A percentile compares a stretch with the other conserved stretches of the same genome.
phyloP scores from a whole-genome alignment of 2,329 filamentous ascomycete genomes.

The Venturia nashicola region DNA sequence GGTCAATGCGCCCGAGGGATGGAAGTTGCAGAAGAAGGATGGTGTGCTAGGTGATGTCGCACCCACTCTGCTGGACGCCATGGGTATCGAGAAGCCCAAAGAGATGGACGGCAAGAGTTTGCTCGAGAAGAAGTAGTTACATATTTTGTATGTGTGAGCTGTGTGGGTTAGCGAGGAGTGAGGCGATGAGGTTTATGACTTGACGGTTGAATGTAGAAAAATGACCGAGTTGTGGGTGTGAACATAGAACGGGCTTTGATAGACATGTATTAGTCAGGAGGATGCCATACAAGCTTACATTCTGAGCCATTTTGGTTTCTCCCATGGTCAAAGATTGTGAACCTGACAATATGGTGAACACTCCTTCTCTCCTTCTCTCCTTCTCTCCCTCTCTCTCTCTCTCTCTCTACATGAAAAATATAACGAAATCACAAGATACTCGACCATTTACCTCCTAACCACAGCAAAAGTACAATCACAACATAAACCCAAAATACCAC shows the following conservation, averaged over 20 bases:
- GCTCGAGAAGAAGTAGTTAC: slow-evolving; percentile 49
- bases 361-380: no score
- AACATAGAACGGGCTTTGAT: neutral
- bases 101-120: slow-evolving; percentile 87
- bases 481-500: no score
- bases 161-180: neutral
- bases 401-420: no score
- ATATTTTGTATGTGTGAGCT: neutral
- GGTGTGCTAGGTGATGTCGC: slow-evolving; percentile 96
- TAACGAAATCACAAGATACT: no score
- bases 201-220: neutral
- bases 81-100: slow-evolving; percentile 81
- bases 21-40: slow-evolving; percentile 69
- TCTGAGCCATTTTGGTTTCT: no score
- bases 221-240: neutral
- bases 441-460: no score
- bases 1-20: slow-evolving; percentile 88
- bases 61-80: slow-evolving; percentile 79
- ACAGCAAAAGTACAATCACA: no score
- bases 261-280: neutral
- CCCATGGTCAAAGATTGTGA: no score
- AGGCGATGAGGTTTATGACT: neutral
- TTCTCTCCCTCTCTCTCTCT: no score
- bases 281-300: no score
- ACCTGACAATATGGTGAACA: no score